phyloP scores from a whole-genome alignment of 2,329 filamentous ascomycete species.

The Trichophyton mentagrophytes region DNA sequence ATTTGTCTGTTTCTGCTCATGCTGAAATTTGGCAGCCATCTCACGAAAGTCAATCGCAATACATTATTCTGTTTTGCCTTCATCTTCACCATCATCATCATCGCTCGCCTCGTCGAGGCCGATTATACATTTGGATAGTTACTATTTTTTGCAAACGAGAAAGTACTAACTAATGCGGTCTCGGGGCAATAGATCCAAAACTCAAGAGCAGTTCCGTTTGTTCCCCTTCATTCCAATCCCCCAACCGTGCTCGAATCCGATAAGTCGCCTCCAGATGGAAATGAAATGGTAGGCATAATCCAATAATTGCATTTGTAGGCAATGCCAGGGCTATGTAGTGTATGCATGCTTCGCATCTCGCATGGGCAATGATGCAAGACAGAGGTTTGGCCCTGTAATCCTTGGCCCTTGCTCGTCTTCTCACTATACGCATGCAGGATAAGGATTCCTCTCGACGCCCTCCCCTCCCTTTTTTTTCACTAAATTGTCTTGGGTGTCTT shows the following conservation, averaged over 20 bases:
- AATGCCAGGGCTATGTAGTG: not conserved
- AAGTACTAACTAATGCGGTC: not conserved
- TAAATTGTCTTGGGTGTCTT: no score
- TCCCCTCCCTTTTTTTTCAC: not conserved
- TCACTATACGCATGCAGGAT: not conserved
- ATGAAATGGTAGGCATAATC: not conserved
- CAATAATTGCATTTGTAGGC: not conserved
- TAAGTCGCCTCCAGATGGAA: not conserved
- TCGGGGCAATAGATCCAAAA: not conserved
- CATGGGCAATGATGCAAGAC: slow-evolving; percentile 1
- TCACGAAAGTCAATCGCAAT: not conserved
- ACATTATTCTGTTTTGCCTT: not conserved
- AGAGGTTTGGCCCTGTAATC: not conserved
- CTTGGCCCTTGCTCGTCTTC: not conserved
- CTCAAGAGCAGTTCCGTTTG: not conserved
- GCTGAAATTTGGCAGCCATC: not conserved
- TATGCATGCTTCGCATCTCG: slow-evolving; percentile 1
- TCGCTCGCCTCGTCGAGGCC: not conserved
- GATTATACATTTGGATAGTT: not conserved
- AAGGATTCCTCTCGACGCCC: not conserved
- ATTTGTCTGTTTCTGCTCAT: not conserved
- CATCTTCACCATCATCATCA: not conserved
- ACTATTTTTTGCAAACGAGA: not conserved
- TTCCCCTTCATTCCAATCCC: not conserved
- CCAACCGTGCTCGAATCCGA: not conserved